Base-by-base conservation (phyloP, 2,329 filamentous ascomycete genomes). In the Claviceps cyperi region DNA sequence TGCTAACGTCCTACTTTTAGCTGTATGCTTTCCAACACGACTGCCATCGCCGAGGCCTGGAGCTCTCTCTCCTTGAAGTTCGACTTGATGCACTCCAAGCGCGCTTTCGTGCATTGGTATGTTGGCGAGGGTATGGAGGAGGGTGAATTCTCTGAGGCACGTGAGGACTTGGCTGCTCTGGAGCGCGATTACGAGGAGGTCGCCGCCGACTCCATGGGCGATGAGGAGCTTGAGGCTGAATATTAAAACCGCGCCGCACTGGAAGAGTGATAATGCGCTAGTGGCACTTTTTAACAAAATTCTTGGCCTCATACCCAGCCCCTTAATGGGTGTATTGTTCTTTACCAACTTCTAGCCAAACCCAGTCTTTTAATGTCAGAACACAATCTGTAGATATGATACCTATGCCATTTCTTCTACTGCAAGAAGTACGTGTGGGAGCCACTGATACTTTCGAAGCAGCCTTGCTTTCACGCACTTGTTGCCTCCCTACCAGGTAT, bases 51-150 rank as follows among this genome's bases (percentile, higher is more conserved):
- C 65, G 91, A 97, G 76, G 92, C 92, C 56, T 98, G 92, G 92
- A 90, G 86, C 56, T 89, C 89, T 59, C 81, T 98, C 57, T 94
- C 89, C 55, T 81, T 84, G 80, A 98, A 98, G 77, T 98, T 98
- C 77, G 92, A 98, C 67, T 87, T 98, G 69, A 98, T 98, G 92
- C 96, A 97, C 83, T 94, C 88, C 70, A 98, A 98, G 85, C 92
- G 92, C 77, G 92, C 92, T 55, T 98, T 98, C 74, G 92, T 98
- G 58, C 92, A 98, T 76, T 98, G 92, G 92, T 98, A 97, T 65
- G 92, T 98, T 66, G 92, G 92, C 76, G 92, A 97, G 79, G 92
- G 92, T 82, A 98, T 98, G 92, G 92, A 98, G 80, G 92, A 98
- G 73, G 92, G 92, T 72, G 92, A 98, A 74, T 98, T 98, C 81